Percentiles rank a stretch among this genome's conserved stretches.
These are phyloP conservation scores for Piper longum DNA, from an alignment of 164 flowering plant species.

Conservation along the genomic window DNA sequence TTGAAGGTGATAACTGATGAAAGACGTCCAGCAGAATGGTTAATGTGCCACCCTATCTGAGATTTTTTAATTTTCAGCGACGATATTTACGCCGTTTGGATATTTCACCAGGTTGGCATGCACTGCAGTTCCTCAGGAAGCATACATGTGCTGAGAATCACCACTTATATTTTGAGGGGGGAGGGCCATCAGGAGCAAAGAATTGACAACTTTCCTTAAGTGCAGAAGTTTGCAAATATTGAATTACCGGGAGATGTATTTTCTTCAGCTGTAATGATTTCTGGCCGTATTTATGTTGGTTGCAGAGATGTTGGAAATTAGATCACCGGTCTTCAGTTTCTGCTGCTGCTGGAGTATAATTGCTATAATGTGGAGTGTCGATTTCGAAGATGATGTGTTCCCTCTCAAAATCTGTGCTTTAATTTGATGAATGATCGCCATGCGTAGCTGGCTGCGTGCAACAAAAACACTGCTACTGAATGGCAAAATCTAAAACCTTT, in stretches of 20 bases:
- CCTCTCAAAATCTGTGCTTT: background rate
- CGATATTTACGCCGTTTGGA: background rate
- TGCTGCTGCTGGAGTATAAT: background rate
- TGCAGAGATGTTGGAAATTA: conserved; percentile 45
- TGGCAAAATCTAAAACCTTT: background rate
- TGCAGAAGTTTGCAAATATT: conserved; percentile 43
- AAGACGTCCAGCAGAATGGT: conserved; percentile 41
- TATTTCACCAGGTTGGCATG: conserved; percentile 49
- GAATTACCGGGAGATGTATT: conserved; percentile 58
- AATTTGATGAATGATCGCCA: too few species aligned
- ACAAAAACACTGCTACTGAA: too few species aligned
- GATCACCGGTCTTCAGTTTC: background rate
- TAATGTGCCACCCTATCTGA: background rate
- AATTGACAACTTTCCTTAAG: conserved; percentile 8
- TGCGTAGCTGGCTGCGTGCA: too few species aligned
- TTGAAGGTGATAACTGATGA: conserved; percentile 27
- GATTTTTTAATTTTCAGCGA: background rate
- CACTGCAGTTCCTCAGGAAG: conserved; percentile 71
- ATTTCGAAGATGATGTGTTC: background rate
- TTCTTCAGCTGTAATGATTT: conserved; percentile 86
- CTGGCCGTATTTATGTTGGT: conserved; percentile 76
- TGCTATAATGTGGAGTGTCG: background rate
- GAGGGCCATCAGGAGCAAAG: conserved; percentile 7
- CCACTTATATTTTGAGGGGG: conserved; percentile 8
- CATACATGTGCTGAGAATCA: conserved; percentile 33